Evolutionary conservation across 2,329 filamentous ascomycete genomes (phyloP).

Genomic region (Monascus ruber): DNA sequence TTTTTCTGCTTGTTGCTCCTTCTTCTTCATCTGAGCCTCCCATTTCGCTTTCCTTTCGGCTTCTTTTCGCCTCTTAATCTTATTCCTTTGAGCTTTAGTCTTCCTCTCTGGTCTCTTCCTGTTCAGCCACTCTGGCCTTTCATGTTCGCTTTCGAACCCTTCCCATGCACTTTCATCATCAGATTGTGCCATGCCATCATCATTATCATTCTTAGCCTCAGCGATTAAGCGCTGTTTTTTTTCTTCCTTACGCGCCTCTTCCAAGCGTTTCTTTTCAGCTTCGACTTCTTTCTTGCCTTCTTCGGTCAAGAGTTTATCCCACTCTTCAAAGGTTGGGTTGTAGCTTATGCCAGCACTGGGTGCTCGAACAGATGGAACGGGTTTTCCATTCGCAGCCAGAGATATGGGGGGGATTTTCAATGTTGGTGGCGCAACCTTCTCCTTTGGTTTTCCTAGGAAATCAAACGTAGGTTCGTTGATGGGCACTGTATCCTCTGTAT

Average conservation of each 20-base stretch:
- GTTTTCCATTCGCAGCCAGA: conserved; percentile 69
- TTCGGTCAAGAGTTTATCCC: conserved; percentile 60
- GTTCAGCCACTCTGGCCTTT: conserved; percentile 54
- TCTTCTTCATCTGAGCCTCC: conserved; percentile 62
- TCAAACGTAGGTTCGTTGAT: conserved; percentile 44
- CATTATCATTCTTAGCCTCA: conserved; percentile 64
- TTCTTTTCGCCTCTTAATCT: conserved; percentile 76
- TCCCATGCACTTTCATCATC: conserved; percentile 91
- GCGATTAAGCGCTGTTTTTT: conserved; percentile 57
- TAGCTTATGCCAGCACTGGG: conserved; percentile 81
- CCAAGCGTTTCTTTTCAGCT: conserved; percentile 63
- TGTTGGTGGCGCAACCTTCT: conserved; percentile 62
- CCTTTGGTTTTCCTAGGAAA: conserved; percentile 56
- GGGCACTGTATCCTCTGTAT: conserved; percentile 31
- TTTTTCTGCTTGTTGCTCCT: conserved; percentile 58
- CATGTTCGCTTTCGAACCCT: conserved; percentile 68
- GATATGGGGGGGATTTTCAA: conserved; percentile 68
- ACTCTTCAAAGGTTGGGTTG: conserved; percentile 81
- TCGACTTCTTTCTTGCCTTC: conserved; percentile 72
- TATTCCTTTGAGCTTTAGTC: conserved; percentile 76
- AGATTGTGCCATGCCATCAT: conserved; percentile 62
- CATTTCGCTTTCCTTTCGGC: conserved; percentile 67
- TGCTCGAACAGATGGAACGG: conserved; percentile 63
- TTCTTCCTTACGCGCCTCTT: conserved; percentile 54
- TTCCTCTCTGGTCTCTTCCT: conserved; percentile 74